Conservation (phyloP, 805 yeast species). For the Komagataella pastoris region DNA sequence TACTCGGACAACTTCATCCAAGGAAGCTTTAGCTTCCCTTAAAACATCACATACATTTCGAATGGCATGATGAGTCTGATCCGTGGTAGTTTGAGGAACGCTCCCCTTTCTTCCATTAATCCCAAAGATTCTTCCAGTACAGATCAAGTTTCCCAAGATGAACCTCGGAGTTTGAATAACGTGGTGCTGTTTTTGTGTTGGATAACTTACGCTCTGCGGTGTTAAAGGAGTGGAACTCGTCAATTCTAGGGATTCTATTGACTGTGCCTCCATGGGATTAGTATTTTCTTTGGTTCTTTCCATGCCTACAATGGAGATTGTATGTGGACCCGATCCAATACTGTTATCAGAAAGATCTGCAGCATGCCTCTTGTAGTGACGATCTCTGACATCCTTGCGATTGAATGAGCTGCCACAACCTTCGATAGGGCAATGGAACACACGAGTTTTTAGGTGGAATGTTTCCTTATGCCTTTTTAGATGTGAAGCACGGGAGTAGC, state of each 20-base stretch:
- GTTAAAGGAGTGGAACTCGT: neutral
- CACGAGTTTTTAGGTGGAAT: conserved; percentile 28
- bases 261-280: neutral
- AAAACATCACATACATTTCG: neutral
- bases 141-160: neutral
- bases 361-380: conserved; percentile 25
- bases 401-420: conserved; percentile 42
- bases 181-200: neutral
- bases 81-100: neutral
- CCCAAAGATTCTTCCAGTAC: neutral
- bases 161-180: neutral
- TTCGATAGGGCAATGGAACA: conserved; percentile 24
- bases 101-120: neutral
- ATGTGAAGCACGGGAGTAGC: conserved; percentile 46
- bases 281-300: neutral
- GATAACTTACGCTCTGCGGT: neutral
- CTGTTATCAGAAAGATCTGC: neutral
- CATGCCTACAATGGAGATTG: neutral
- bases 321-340: neutral
- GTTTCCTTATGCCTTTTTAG: conserved; percentile 40
- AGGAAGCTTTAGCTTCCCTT: neutral
- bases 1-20: neutral
- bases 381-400: conserved; percentile 32
- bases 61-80: neutral
- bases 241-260: neutral